Base-by-base conservation (phyloP, 768 basidiomycete species). In the Dacryopinax primogenitus region DNA sequence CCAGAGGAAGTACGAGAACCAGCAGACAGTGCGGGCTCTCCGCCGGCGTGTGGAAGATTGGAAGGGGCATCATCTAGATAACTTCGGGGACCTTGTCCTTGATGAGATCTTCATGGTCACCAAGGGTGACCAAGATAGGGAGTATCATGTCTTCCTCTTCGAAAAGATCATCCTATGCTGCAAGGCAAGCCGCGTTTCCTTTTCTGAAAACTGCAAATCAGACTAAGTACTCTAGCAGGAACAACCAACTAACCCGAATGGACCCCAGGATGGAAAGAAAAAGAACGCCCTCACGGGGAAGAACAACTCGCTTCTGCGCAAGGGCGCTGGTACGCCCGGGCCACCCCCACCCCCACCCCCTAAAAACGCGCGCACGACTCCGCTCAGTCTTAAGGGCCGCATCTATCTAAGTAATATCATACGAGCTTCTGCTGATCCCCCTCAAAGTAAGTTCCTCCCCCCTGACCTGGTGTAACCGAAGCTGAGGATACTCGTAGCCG, bases 131-230 rank as follows among this genome's bases (percentile, higher is more conserved):
- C 89, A 93, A 71, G 93, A 97, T 74, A 84, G 96, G 70, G 96
- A 99, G 75, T 98, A 98, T 71, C 92, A 95, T 70, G 94, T 99
- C 66, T 99, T 97, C 81, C 80, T 99, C 35, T 99, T 99, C 69
- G 94, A 98, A 78, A 92, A 92, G 78, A 99, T 99, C 75, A 92
- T 99, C 69, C 82, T 98, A 23, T 99, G 96, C 76, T 98, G 96
- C 81, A 98, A 98, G 75, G 96, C 98, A 74, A 4, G 72, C 80
- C 16, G 79, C 80, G 3, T 80, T 81, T 4, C 79, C 82, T 37
- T 16, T 13, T 47, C 39, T 15, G 15, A 62, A 34, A 2, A 33
- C 36, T 23, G 65, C 47, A 18, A 3, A 21, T 23, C 11, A 9
- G 4, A 30, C 51, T 58, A 30, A 58, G 9, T 18, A 13, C 6